phyloP scores from a whole-genome alignment of 2,329 filamentous ascomycete genomes.

The Diaporthe helianthi region DNA sequence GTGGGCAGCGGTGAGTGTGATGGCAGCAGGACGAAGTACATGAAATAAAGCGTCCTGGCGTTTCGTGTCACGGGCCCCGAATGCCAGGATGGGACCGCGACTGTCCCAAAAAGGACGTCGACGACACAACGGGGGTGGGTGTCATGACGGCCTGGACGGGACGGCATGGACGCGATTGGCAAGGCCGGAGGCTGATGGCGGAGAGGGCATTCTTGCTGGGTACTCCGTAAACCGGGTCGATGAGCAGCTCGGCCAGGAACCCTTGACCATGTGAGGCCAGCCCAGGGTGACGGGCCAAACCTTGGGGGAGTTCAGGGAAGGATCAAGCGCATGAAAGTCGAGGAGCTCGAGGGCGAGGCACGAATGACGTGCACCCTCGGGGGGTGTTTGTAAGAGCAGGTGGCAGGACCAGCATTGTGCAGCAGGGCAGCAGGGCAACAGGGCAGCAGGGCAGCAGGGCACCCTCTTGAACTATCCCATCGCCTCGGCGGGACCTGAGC shows the following conservation, averaged over 20 bases:
- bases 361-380: not conserved
- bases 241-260: slow-evolving; percentile 13
- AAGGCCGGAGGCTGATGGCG: slow-evolving; percentile 16
- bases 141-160: slow-evolving; percentile 12
- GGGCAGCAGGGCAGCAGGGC: slow-evolving; percentile 22
- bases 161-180: slow-evolving; percentile 14
- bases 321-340: slow-evolving; percentile 24
- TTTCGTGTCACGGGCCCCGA: slow-evolving; percentile 17
- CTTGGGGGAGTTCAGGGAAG: slow-evolving; percentile 12
- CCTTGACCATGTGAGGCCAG: slow-evolving; percentile 31
- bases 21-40: slow-evolving; percentile 22
- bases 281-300: slow-evolving; percentile 25
- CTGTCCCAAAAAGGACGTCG: slow-evolving; percentile 13
- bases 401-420: slow-evolving; percentile 14
- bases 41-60: slow-evolving; percentile 25
- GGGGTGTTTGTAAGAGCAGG: slow-evolving; percentile 5
- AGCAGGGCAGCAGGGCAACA: no score
- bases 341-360: slow-evolving; percentile 23
- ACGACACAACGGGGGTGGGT: slow-evolving; percentile 17
- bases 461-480: slow-evolving; percentile 24
- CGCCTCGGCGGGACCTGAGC: slow-evolving; percentile 21
- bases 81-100: slow-evolving; percentile 10
- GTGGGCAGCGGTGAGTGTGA: slow-evolving; percentile 26
- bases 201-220: not conserved
- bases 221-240: not conserved